Evolutionary conservation across 805 yeast species (phyloP).

Genomic region (Myxozyma monticola): DNA sequence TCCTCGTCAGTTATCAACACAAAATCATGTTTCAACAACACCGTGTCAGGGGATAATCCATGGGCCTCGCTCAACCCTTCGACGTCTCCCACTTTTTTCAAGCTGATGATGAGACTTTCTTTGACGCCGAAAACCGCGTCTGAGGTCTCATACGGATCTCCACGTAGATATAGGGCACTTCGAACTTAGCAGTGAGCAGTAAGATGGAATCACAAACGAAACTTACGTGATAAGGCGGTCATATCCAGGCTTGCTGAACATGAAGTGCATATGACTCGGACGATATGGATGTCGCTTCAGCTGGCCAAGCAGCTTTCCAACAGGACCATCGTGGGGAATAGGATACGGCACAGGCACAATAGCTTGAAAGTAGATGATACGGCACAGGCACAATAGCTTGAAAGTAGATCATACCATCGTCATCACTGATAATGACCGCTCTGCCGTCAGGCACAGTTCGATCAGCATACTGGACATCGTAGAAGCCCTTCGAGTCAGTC

Average conservation of each 20-base stretch:
- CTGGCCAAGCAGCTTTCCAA: slow-evolving; percentile 38
- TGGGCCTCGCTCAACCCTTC: slow-evolving; percentile 8
- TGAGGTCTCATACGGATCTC: slow-evolving; percentile 38
- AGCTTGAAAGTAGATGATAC: slow-evolving; percentile 37
- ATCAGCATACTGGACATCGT: slow-evolving; percentile 40
- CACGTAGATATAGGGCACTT: slow-evolving; percentile 37
- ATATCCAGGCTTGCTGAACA: slow-evolving; percentile 35
- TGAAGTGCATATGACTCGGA: slow-evolving; percentile 42
- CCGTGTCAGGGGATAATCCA: slow-evolving; percentile 13
- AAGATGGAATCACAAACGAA: not conserved
- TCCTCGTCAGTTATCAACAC: slow-evolving; percentile 23
- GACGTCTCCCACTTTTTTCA: slow-evolving; percentile 10
- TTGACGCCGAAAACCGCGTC: slow-evolving; percentile 44
- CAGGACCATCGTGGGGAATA: slow-evolving; percentile 46
- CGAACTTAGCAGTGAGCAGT: not conserved
- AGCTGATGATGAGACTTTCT: slow-evolving; percentile 29
- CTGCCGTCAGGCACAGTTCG: slow-evolving; percentile 42
- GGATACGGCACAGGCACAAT: slow-evolving; percentile 44
- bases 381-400: slow-evolving; percentile 41
- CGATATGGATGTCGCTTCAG: slow-evolving; percentile 44
- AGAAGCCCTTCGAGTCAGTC: slow-evolving; percentile 42
- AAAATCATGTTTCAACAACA: slow-evolving; percentile 18
- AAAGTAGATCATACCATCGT: slow-evolving; percentile 36
- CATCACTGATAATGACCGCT: slow-evolving; percentile 38
- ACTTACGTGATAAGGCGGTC: slow-evolving; percentile 37